Percentiles rank a stretch among this genome's conserved stretches.
Evolutionary conservation across 805 yeast genomes (phyloP).

Genomic region (Candida manassasensis): DNA sequence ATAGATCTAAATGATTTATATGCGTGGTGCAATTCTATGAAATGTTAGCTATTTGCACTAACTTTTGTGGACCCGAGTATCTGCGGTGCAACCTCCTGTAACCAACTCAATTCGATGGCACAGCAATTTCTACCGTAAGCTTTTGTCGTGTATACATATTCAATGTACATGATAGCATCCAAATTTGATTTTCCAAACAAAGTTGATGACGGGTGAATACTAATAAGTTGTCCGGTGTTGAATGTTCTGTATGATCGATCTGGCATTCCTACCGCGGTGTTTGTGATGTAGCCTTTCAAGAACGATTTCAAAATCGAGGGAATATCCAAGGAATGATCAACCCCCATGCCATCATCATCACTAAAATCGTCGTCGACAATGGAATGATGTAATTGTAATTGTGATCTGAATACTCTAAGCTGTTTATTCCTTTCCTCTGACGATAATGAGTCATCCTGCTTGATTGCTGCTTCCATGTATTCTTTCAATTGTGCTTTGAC

Average conservation of each 20-base stretch:
- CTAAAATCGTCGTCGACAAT: constrained; percentile 13
- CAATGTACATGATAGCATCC: constrained; percentile 91
- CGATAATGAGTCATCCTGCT: constrained; percentile 32
- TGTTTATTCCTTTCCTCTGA: constrained; percentile 24
- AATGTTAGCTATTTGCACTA: constrained; percentile 19
- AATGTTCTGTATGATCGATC: constrained; percentile 90
- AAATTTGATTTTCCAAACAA: constrained; percentile 68
- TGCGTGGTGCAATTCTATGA: constrained; percentile 3
- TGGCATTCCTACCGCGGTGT: constrained; percentile 92
- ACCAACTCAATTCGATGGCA: constrained; percentile 75
- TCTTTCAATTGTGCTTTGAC: constrained; percentile 71
- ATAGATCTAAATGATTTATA: too few species aligned
- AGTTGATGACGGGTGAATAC: constrained; percentile 87
- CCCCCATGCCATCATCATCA: constrained; percentile 19
- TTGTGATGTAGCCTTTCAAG: constrained; percentile 75
- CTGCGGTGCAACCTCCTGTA: constrained; percentile 76
- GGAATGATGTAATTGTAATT: constrained; percentile 15
- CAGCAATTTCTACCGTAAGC: constrained; percentile 92
- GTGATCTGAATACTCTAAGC: constrained; percentile 20
- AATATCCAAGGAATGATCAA: constrained; percentile 40
- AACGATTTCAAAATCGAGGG: constrained; percentile 70
- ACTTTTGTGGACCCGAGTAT: constrained; percentile 42
- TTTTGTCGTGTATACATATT: constrained; percentile 87
- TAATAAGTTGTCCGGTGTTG: constrained; percentile 74
- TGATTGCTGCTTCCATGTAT: constrained; percentile 53